A percentile compares a stretch with the other conserved stretches of the same genome.
phyloP scores from a whole-genome alignment of 352 stramenopile species.

The Phytopythium kandeliae region DNA sequence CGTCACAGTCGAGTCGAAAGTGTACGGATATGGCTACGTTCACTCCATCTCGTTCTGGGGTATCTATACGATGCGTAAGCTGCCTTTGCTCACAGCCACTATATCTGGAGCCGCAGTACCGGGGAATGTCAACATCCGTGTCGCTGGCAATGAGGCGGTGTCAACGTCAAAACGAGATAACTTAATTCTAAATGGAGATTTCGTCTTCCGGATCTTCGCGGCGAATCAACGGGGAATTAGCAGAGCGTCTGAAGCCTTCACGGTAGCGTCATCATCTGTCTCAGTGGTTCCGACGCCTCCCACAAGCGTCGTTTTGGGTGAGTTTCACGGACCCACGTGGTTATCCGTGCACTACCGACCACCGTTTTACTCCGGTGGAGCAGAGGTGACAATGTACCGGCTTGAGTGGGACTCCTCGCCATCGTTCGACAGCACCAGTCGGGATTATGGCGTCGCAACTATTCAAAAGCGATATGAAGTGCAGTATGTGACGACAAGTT shows the following conservation, averaged over 20 bases:
- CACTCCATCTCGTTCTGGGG: slow-evolving; percentile 88
- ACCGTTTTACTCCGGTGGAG: slow-evolving; percentile 85
- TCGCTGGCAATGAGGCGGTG: slow-evolving; percentile 46
- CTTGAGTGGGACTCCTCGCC: slow-evolving; percentile 89
- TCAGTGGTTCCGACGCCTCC: slow-evolving; percentile 71
- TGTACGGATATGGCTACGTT: slow-evolving; percentile 49
- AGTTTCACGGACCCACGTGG: slow-evolving; percentile 69
- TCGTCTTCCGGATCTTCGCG: slow-evolving; percentile 56
- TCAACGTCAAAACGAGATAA: slow-evolving; percentile 44
- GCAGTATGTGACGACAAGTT: slow-evolving; percentile 79
- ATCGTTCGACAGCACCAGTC: slow-evolving; percentile 76
- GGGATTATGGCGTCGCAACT: slow-evolving; percentile 77
- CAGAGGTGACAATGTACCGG: slow-evolving; percentile 87
- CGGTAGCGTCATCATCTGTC: slow-evolving; percentile 31
- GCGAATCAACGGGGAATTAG: slow-evolving; percentile 58
- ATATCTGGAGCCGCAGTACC: slow-evolving; percentile 14
- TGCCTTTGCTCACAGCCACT: slow-evolving; percentile 33
- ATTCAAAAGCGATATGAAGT: slow-evolving; percentile 89
- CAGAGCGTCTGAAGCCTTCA: slow-evolving; percentile 22
- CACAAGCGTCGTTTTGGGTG: slow-evolving; percentile 69
- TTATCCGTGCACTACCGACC: slow-evolving; percentile 79
- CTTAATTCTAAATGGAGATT: slow-evolving; percentile 43
- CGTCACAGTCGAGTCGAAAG: slow-evolving; percentile 36
- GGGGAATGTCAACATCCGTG: slow-evolving; percentile 28
- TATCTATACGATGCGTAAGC: slow-evolving; percentile 45